Base-by-base conservation (phyloP, 805 yeast species). In the Saccharomyces jurei region DNA sequence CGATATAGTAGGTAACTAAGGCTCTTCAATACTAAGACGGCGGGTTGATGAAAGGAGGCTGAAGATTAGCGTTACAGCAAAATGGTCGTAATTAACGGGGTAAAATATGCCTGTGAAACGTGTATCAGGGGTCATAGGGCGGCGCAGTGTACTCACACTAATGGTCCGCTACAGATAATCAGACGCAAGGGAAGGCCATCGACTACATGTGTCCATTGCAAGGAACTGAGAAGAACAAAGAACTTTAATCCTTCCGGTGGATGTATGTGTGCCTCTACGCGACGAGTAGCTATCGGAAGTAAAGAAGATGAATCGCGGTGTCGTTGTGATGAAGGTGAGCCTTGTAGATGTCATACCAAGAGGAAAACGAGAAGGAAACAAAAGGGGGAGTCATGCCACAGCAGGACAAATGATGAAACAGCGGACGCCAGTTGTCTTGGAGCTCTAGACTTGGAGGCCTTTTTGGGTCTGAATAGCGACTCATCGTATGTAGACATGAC, bases 111-210 rank as follows among this genome's bases (percentile, higher is more conserved):
- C 56, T 92, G 99, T 69, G 96, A 89, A 59, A 74, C 96, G 57
- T 92, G 99, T 71, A 91, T 92, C 50, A 78, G 98, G 55, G 99
- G 99, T 48, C 99, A 92, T 66, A 76, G 98, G 50, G 97, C 90
- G 48, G 87, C 97, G 1, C 81, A 94, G 1, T 92, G 99, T 71
- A 82, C 85, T 46, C 99, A 92, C 68, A 82, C 90, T 0, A 96
- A 94, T 61, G 88, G 89, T 65, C 94, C 94, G 3, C 74, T 92
- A 61, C 83, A 87, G 64, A 86, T 86, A 86, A 90, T 92, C 69
- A 92, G 91, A 67, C 96, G 95, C 28, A 94, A 91, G 68, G 99
- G 99, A 2, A 77, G 99, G 53, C 99, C 99, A 1, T 83, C 96
- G 1, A 84, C 96, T 1, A 96, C 89, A 65, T 92, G 98, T 65